Percentiles rank a stretch among this genome's conserved stretches.
phyloP scores from a whole-genome alignment of 2,329 filamentous ascomycete species.

The Fusarium praegraminearum region DNA sequence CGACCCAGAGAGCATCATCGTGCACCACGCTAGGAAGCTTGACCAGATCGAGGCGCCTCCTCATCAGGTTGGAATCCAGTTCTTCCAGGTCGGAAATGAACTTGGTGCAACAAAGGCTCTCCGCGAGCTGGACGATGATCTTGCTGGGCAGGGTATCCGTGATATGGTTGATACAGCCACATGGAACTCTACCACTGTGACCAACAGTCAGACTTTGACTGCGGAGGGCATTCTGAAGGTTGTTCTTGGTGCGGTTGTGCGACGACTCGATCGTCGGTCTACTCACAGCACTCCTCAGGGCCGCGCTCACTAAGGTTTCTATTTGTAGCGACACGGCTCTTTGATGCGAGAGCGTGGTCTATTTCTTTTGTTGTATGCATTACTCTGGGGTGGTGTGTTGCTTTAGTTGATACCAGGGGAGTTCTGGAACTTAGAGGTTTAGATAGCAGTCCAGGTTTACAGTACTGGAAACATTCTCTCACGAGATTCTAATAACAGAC shows the following conservation, averaged over 20 bases:
- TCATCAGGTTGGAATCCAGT: constrained; percentile 92
- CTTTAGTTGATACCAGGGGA: constrained; percentile 30
- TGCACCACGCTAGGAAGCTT: constrained; percentile 75
- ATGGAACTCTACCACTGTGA: constrained; percentile 67
- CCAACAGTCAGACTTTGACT: constrained; percentile 61
- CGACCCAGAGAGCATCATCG: constrained; percentile 78
- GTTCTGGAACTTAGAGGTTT: constrained; percentile 11
- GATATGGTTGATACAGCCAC: constrained; percentile 95
- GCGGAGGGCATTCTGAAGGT: constrained; percentile 82
- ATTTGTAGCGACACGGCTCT: neutral
- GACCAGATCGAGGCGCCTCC: constrained; percentile 76
- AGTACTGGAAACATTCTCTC: constrained; percentile 12
- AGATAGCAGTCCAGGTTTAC: neutral
- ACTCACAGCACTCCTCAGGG: constrained; percentile 27
- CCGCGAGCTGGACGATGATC: constrained; percentile 78
- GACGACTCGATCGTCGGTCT: constrained; percentile 53
- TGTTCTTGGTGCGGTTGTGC: constrained; percentile 81
- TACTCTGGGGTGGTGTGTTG: constrained; percentile 10
- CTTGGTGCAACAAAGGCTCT: constrained; percentile 72
- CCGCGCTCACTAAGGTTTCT: constrained; percentile 11
- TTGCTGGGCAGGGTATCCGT: constrained; percentile 69
- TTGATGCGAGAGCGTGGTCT: neutral
- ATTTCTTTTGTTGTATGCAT: constrained; percentile 16
- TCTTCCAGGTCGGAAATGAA: constrained; percentile 92
- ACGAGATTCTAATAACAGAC: constrained; percentile 9